A percentile compares a stretch with the other conserved stretches of the same genome.
Evolutionary conservation across 2,329 filamentous ascomycete genomes (phyloP).

Genomic region (Alternaria triticimaculans): DNA sequence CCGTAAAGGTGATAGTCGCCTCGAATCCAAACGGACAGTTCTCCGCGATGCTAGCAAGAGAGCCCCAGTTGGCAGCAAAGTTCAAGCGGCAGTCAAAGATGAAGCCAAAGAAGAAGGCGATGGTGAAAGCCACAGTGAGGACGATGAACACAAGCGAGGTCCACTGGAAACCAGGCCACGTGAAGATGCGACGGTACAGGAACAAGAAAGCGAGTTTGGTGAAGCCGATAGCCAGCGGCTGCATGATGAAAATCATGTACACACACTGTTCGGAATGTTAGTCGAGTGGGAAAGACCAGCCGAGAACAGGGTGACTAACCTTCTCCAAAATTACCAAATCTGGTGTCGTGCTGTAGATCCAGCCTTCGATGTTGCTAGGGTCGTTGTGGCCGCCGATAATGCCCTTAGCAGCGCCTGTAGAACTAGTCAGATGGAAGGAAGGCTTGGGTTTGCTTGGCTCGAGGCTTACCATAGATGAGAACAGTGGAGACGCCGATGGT

Average conservation of each 20-base stretch:
- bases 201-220: constrained; percentile 12
- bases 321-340: constrained; percentile 7
- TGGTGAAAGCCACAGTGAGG: background rate
- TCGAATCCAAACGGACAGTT: constrained; percentile 11
- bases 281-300: background rate
- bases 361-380: constrained; percentile 1
- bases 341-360: constrained; percentile 9
- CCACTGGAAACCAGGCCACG: constrained; percentile 5
- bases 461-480: constrained; percentile 8
- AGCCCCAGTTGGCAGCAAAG: constrained; percentile 10
- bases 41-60: constrained; percentile 7
- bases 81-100: constrained; percentile 10
- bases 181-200: constrained; percentile 12
- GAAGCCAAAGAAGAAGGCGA: constrained; percentile 13
- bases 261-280: constrained; percentile 2
- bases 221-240: constrained; percentile 8
- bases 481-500: constrained; percentile 8
- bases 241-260: constrained; percentile 14
- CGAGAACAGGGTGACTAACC: background rate
- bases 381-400: constrained; percentile 10
- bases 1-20: constrained; percentile 4
- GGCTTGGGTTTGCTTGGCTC: background rate
- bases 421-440: background rate
- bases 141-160: constrained; percentile 1
- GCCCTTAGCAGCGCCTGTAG: constrained; percentile 4